phyloP scores from a whole-genome alignment of 2,329 filamentous ascomycete species.

The Pseudogymnoascus sp. region DNA sequence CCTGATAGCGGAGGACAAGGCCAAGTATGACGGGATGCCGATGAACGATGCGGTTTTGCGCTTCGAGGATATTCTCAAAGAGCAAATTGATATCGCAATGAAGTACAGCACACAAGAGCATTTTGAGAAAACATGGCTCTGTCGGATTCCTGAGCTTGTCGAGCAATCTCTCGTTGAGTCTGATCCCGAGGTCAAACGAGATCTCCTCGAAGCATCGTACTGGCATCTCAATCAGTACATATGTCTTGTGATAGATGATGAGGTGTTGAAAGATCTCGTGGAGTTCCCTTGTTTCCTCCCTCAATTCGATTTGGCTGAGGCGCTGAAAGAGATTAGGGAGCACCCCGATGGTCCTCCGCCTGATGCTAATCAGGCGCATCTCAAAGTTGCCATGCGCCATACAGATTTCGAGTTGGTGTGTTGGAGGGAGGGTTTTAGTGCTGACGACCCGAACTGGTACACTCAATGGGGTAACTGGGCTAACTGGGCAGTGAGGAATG shows the following conservation, averaged over 20 bases:
- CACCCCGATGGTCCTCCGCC: not conserved
- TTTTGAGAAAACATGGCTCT: not conserved
- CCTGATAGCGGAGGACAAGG: not conserved
- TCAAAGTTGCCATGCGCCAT: not conserved
- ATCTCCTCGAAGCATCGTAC: not conserved
- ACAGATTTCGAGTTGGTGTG: not conserved
- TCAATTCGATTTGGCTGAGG: not conserved
- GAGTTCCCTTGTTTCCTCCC: not conserved
- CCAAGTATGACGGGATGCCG: not conserved
- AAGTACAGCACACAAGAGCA: not conserved
- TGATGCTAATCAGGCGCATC: not conserved
- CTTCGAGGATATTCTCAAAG: not conserved
- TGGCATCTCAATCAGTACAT: not conserved
- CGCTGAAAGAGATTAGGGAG: not conserved
- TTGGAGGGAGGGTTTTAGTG: not conserved
- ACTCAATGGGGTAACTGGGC: not conserved
- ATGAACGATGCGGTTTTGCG: not conserved
- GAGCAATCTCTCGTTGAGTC: not conserved
- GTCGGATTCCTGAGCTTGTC: not conserved
- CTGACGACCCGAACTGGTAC: not conserved
- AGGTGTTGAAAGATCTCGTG: not conserved
- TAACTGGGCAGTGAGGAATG: not conserved
- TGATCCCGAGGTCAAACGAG: not conserved
- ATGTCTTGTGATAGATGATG: not conserved
- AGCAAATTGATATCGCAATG: not conserved